phyloP scores from a whole-genome alignment of 306 rosid genomes.

The Quercus agrifolia region DNA sequence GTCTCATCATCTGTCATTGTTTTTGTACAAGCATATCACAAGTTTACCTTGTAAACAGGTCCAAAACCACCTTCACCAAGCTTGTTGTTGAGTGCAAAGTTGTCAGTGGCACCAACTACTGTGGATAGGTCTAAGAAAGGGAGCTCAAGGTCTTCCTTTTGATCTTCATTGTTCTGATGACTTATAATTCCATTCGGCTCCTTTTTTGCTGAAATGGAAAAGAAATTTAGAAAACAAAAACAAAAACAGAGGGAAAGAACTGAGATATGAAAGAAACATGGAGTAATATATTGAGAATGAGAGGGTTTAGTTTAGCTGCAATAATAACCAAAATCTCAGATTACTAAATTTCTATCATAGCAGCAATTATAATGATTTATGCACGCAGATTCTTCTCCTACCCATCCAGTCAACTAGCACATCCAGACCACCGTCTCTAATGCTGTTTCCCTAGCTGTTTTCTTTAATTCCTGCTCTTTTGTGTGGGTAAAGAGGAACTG shows the following conservation, averaged over 20 bases:
- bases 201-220: neutral
- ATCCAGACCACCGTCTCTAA: no score
- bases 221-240: neutral
- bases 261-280: neutral
- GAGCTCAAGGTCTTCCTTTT: conserved; percentile 40
- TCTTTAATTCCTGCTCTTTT: no score
- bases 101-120: conserved; percentile 37
- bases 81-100: conserved; percentile 41
- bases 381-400: no score
- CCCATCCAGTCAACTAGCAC: no score
- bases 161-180: neutral
- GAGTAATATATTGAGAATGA: no score
- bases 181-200: neutral
- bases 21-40: no score
- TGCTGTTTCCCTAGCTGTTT: no score
- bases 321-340: no score
- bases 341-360: no score
- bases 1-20: neutral
- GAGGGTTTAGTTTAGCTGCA: neutral
- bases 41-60: conserved; percentile 44
- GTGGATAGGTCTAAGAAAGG: conserved; percentile 36
- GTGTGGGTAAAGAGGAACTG: no score
- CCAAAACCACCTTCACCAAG: conserved; percentile 71
- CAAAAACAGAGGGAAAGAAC: no score
- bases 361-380: no score